phyloP scores from a whole-genome alignment of 2,329 filamentous ascomycete species.

The Curvularia eragrostidis region DNA sequence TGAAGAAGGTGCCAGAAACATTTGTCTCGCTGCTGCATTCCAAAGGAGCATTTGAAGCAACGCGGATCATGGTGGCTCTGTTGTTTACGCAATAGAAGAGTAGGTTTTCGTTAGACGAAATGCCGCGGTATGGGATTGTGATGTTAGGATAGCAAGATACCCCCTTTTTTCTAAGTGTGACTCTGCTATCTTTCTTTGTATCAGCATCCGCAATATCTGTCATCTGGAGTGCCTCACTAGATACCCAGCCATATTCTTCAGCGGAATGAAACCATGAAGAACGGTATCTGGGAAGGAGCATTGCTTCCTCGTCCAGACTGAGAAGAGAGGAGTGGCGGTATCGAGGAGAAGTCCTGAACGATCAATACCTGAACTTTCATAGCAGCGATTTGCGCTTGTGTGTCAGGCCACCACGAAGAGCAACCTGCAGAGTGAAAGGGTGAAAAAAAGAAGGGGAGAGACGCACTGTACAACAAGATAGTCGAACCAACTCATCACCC shows the following conservation, averaged over 20 bases:
- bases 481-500: neutral
- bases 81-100: slow-evolving; percentile 49
- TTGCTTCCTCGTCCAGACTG: too few species aligned
- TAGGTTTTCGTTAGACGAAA: neutral
- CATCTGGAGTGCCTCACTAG: neutral
- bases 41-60: slow-evolving; percentile 63
- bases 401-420: too few species aligned
- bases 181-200: neutral
- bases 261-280: neutral
- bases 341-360: too few species aligned
- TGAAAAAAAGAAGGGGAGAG: neutral
- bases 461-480: too few species aligned
- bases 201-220: neutral
- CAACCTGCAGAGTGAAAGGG: neutral
- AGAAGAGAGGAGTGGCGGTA: too few species aligned
- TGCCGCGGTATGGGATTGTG: neutral
- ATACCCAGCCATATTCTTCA: neutral
- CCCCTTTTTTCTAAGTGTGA: neutral
- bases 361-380: too few species aligned
- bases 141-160: neutral
- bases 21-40: slow-evolving; percentile 66
- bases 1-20: slow-evolving; percentile 65
- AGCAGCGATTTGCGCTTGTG: too few species aligned
- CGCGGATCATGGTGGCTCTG: slow-evolving; percentile 67
- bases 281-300: neutral